Evolutionary conservation across 2,329 filamentous ascomycete species (phyloP), one percentile per base, ranked within the genome.

Genomic region (Colletotrichum melonis): DNA sequence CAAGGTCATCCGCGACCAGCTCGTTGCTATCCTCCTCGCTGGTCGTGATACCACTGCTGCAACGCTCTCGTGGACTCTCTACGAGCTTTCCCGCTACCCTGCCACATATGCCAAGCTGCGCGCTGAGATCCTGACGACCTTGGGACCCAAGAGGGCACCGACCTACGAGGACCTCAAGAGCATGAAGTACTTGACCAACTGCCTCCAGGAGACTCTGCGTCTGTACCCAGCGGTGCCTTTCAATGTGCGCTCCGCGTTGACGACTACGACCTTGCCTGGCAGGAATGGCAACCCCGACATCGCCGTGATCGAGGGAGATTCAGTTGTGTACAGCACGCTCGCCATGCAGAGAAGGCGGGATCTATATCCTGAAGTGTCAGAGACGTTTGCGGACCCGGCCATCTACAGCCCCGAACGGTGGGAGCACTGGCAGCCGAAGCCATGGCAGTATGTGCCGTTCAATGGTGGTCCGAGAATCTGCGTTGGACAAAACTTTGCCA

Each of bases 141-240:
- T 95, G 16, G 93, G 92, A 6, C 65, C 69, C 11, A 73, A 26
- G 26, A 66, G 67, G 58, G 46, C 65, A 4, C 74, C 74, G 6
- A 80, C 81, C 0, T 82, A 81, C 60, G 55, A 69, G 4, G 59
- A 77, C 16, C 78, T 80, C 8, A 77, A 75, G 30, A 77, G 78
- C 38, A 97, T 98, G 95, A 92, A 93, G 78, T 98, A 96, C 80
- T 88, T 97, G 69, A 86, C 90, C 80, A 86, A 92, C 77, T 84
- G 93, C 58, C 88, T 97, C 76, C 93, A 94, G 83, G 94, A 97
- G 83, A 93, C 91, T 0, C 88, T 95, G 73, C 91, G 94, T 9
- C 83, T 96, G 11, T 95, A 96, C 81, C 94, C 94, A 0, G 88
- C 91, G 19, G 93, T 97, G 2, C 94, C 94, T 1, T 93, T 93